Percentiles rank a stretch among this genome's conserved stretches.
Evolutionary conservation across 192 early-diverging fungal genomes (phyloP).

Genomic region (Coemansia sp.): DNA sequence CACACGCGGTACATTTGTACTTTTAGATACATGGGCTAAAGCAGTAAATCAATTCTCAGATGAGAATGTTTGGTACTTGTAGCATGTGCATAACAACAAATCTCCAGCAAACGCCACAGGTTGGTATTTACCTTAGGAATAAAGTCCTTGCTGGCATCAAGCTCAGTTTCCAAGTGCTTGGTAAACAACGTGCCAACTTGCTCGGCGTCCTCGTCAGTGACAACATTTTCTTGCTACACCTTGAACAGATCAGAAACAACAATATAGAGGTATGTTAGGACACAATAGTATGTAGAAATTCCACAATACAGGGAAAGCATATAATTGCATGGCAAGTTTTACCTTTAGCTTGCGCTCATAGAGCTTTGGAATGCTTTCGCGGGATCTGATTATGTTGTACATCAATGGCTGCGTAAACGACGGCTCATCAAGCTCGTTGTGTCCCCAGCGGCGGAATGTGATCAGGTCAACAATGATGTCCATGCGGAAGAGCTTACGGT

Average conservation of each 20-base stretch:
- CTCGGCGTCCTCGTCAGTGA: slow-evolving; percentile 30
- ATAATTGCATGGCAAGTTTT: too few relatives aligned
- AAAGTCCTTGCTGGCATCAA: slow-evolving; percentile 40
- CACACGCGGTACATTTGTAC: neutral
- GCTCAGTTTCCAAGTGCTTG: slow-evolving; percentile 42
- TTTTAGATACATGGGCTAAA: neutral
- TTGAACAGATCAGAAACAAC: neutral
- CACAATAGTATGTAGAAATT: too few relatives aligned
- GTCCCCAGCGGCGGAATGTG: slow-evolving; percentile 94
- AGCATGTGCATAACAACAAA: too few relatives aligned
- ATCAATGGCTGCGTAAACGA: slow-evolving; percentile 95
- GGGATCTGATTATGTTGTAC: slow-evolving; percentile 90
- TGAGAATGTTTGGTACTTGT: too few relatives aligned
- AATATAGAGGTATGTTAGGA: neutral
- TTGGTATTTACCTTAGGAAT: slow-evolving; percentile 26
- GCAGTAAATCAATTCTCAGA: too few relatives aligned
- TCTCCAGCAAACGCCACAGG: neutral
- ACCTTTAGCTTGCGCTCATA: slow-evolving; percentile 79
- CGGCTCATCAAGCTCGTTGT: slow-evolving; percentile 98
- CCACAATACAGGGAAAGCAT: too few relatives aligned
- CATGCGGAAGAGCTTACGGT: slow-evolving; percentile 91
- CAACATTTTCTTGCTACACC: slow-evolving; percentile 24
- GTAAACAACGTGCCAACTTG: slow-evolving; percentile 24
- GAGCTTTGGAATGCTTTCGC: slow-evolving; percentile 78
- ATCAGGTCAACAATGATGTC: slow-evolving; percentile 95